Evolutionary conservation across 139 green algal species (phyloP), one percentile per base, ranked within the genome.

Genomic region (Edaphochlamys debaryana): DNA sequence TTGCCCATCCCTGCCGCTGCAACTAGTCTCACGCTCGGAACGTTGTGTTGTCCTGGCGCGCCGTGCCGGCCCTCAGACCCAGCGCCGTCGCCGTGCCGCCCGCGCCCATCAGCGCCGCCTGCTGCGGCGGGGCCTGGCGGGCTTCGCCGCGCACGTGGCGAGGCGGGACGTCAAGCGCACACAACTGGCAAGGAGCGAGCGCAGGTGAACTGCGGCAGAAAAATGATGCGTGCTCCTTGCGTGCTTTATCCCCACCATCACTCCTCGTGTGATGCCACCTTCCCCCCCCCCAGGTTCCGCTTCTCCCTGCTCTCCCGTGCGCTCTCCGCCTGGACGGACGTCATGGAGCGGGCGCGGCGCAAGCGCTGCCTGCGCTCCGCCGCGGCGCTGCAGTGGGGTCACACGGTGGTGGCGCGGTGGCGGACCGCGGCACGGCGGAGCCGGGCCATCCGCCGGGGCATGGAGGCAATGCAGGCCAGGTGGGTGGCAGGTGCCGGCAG

Each of bases 331-430:
- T 84, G 78, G 78, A 19, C 38, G 48, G 23, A 4, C 48, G 60
- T 29, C 37, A 3, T 84, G 66, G 66, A 68, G 15, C 48, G 25
- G 11, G 36, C 36, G 13, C 48, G 50, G 4, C 78, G 50, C 41
- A 68, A 75, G 45, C 64, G 66, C 22, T 45, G 48, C n/a, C 27
- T 68, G 66, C 48, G 32, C 20, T 36, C 30, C 4, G 52, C 45
- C 1, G 78, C 78, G 8, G 66, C 52, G 19, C 34, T 84, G 52
- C 78, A 77, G 78, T 84, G 62, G 38, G 78, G 66, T 8, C 78
- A 84, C 67, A 17, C 34, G 45, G 66, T 84, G 48, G 15, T 84
- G 66, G 40, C 34, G 48, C 66, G 78, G 27, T 84, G 78, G 78
- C 78, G 27, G 20, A 48, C 36, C 9, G 78, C 78, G 20, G 78